Evolutionary conservation across 139 green algal genomes (phyloP).

Genomic region (Chlamydomonas sp.): DNA sequence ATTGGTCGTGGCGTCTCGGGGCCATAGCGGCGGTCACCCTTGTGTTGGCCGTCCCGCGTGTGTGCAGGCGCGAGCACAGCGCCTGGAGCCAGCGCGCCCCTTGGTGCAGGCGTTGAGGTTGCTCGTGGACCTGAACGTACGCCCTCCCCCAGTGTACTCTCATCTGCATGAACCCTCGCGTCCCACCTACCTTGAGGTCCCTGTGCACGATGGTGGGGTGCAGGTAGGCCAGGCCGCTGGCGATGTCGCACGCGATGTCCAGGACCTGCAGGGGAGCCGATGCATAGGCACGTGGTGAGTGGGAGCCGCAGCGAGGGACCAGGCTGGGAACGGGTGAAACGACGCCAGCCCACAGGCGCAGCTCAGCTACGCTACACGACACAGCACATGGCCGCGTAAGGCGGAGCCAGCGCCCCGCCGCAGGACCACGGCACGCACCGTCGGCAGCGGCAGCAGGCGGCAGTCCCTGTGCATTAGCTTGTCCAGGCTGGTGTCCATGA

Average conservation of each 20-base stretch:
- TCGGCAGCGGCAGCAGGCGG: slow-evolving; percentile 3
- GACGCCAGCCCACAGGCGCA: no score
- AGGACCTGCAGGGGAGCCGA: background rate
- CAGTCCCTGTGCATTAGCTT: background rate
- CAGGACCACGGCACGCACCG: no score
- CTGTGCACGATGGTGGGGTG: slow-evolving; percentile 29
- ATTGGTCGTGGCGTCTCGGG: no score
- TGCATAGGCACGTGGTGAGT: background rate
- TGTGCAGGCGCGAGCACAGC: background rate
- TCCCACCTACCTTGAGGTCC: slow-evolving; percentile 9
- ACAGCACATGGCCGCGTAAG: no score
- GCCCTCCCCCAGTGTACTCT: background rate
- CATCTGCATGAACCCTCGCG: background rate
- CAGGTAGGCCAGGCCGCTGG: slow-evolving; percentile 4
- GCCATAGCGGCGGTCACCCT: no score
- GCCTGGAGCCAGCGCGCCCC: background rate
- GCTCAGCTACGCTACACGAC: no score
- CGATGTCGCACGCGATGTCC: slow-evolving; percentile 12
- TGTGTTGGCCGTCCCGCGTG: no score
- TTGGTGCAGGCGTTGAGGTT: background rate
- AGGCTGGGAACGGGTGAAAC: no score
- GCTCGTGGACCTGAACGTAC: background rate
- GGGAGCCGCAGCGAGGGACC: background rate
- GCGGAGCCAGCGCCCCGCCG: no score
- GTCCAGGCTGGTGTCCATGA: slow-evolving; percentile 22